phyloP scores from a whole-genome alignment of 345 rosid species.

The Eucalyptus cladocalyx region DNA sequence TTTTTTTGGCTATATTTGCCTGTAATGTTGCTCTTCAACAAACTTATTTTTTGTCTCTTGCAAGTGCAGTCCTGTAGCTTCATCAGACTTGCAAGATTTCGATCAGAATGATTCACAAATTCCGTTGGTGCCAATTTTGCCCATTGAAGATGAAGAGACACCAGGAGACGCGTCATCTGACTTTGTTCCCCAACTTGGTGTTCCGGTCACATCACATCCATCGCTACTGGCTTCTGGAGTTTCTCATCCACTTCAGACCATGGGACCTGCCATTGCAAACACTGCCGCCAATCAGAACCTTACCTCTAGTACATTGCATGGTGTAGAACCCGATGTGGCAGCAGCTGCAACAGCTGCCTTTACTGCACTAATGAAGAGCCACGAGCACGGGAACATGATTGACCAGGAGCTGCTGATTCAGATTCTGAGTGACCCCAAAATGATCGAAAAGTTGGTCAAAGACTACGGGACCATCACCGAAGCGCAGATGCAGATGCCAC shows the following conservation, averaged over 20 bases:
- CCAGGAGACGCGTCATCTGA: constrained; percentile 23
- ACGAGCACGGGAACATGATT: constrained; percentile 51
- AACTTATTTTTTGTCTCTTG: not conserved
- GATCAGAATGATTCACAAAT: constrained; percentile 28
- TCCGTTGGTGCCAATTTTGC: constrained; percentile 53
- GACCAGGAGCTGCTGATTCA: constrained; percentile 74
- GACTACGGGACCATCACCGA: constrained; percentile 20
- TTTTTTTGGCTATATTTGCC: constrained; percentile 18
- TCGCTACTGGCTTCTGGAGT: constrained; percentile 16
- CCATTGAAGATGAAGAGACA: constrained; percentile 83
- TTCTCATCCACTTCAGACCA: constrained; percentile 2
- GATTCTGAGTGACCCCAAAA: constrained; percentile 67
- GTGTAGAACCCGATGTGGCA: constrained; percentile 43
- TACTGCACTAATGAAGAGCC: constrained; percentile 51
- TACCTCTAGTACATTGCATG: constrained; percentile 10
- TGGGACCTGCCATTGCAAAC: not conserved
- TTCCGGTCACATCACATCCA: constrained; percentile 15
- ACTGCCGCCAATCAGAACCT: constrained; percentile 17
- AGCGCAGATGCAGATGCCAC: not conserved
- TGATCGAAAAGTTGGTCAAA: constrained; percentile 61
- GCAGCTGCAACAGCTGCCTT: constrained; percentile 63
- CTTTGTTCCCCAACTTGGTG: not conserved
- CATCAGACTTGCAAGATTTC: constrained; percentile 28
- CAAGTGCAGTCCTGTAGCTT: constrained; percentile 51
- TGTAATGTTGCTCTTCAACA: constrained; percentile 13